Evolutionary conservation across 768 basidiomycete species (phyloP).

Genomic region (Rhodotorula taiwanensis): DNA sequence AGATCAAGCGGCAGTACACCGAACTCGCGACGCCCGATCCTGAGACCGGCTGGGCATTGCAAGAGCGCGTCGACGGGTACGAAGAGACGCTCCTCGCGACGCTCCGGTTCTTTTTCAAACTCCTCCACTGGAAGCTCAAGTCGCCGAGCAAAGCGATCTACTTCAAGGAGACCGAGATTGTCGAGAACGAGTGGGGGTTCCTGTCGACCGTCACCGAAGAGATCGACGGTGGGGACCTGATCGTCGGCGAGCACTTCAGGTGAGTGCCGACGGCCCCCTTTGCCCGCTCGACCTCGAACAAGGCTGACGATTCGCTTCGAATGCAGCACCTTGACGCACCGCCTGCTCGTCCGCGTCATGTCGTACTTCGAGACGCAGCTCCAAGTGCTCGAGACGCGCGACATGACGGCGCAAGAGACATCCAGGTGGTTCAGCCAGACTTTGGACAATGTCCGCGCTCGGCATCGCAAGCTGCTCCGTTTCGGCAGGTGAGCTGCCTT

Average conservation of each 20-base stretch:
- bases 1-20: constrained; percentile 90
- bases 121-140: constrained; percentile 94
- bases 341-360: constrained; percentile 82
- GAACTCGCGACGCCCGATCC: constrained; percentile 83
- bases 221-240: constrained; percentile 73
- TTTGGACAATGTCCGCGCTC: constrained; percentile 79
- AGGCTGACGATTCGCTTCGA: background rate
- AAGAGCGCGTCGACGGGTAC: constrained; percentile 80
- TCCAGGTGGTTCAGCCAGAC: constrained; percentile 87
- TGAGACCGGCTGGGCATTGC: constrained; percentile 78
- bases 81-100: constrained; percentile 82
- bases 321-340: constrained; percentile 80
- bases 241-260: constrained; percentile 96
- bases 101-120: constrained; percentile 78
- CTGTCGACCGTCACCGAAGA: constrained; percentile 86
- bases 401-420: constrained; percentile 74
- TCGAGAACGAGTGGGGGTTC: constrained; percentile 93
- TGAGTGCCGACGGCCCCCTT: constrained; percentile 50
- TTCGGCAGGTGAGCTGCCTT: constrained; percentile 73
- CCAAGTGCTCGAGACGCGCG: constrained; percentile 48
- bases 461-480: constrained; percentile 88
- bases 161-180: constrained; percentile 96
- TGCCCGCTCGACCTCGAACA: no score
- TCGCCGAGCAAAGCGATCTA: constrained; percentile 83
- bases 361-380: constrained; percentile 94